Conservation (phyloP, 345 rosid species). For the Ailanthus altissimus region DNA sequence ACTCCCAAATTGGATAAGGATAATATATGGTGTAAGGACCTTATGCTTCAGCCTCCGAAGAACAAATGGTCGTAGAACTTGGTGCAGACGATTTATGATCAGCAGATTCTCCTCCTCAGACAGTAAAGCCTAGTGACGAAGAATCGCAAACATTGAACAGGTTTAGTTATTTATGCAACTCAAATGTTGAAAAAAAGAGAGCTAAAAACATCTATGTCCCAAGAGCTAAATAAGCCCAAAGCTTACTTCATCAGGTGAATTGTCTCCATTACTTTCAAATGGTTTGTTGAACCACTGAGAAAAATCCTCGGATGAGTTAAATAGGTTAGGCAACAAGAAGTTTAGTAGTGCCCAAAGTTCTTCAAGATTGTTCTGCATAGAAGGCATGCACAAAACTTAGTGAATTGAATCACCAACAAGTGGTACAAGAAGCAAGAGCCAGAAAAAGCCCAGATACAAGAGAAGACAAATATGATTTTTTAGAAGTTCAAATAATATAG, state of each 20-base stretch:
- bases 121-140: slow-evolving; percentile 61
- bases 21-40: slow-evolving; percentile 41
- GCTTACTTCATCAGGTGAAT: slow-evolving; percentile 79
- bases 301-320: slow-evolving; percentile 92
- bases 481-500: not conserved
- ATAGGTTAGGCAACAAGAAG: slow-evolving; percentile 88
- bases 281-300: slow-evolving; percentile 99
- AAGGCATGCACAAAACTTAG: slow-evolving; percentile 19
- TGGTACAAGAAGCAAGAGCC: slow-evolving; percentile 3
- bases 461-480: not conserved
- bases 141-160: slow-evolving; percentile 7
- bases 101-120: slow-evolving; percentile 94
- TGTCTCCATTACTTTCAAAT: slow-evolving; percentile 85
- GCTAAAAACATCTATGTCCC: slow-evolving; percentile 8
- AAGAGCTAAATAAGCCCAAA: slow-evolving; percentile 21
- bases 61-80: slow-evolving; percentile 95
- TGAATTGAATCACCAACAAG: slow-evolving; percentile 18
- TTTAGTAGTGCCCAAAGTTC: slow-evolving; percentile 95
- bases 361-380: slow-evolving; percentile 83
- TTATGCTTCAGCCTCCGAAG: slow-evolving; percentile 92
- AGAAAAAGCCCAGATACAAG: not conserved
- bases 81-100: slow-evolving; percentile 91
- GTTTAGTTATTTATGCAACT: not conserved
- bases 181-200: not conserved
- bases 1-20: slow-evolving; percentile 2